phyloP scores from a whole-genome alignment of 495 filamentous ascomycete genomes.

The Glonium stellatum region DNA sequence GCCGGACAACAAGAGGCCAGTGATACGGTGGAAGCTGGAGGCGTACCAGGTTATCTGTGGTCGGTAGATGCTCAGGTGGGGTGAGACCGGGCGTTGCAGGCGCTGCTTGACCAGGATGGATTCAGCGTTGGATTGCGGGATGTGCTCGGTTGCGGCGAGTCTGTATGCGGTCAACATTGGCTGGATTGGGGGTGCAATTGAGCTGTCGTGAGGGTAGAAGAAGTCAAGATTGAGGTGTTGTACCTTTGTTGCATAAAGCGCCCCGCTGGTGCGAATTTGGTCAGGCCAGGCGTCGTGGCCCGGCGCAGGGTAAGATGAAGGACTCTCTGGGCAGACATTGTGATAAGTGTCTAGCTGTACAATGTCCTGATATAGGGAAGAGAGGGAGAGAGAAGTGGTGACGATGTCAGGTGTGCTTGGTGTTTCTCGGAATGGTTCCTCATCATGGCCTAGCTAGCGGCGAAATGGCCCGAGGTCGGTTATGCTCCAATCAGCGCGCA shows the following conservation, averaged over 20 bases:
- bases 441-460: constrained; percentile 3
- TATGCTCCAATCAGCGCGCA: constrained; percentile 23
- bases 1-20: constrained; percentile 63
- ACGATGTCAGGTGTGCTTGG: constrained; percentile 2
- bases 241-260: constrained; percentile 29
- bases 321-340: constrained; percentile 24
- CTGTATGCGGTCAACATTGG: constrained; percentile 37
- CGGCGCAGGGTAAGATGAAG: constrained; percentile 27
- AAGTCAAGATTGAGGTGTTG: constrained; percentile 20
- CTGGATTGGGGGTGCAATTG: constrained; percentile 7
- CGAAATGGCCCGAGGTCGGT: constrained; percentile 1
- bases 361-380: not conserved
- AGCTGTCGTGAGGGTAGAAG: constrained; percentile 1
- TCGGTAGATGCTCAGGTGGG: constrained; percentile 84
- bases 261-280: constrained; percentile 22
- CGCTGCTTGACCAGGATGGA: constrained; percentile 80
- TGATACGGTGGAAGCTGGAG: constrained; percentile 71
- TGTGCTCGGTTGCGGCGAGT: constrained; percentile 51
- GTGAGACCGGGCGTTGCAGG: constrained; percentile 72
- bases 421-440: constrained; percentile 19
- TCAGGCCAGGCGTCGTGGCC: constrained; percentile 15
- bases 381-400: constrained; percentile 18
- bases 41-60: constrained; percentile 81
- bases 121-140: constrained; percentile 49
- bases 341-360: constrained; percentile 12